Evolutionary conservation across 345 rosid genomes (phyloP), one percentile per base, ranked within the genome.

Genomic region (Microthlaspi erraticum): DNA sequence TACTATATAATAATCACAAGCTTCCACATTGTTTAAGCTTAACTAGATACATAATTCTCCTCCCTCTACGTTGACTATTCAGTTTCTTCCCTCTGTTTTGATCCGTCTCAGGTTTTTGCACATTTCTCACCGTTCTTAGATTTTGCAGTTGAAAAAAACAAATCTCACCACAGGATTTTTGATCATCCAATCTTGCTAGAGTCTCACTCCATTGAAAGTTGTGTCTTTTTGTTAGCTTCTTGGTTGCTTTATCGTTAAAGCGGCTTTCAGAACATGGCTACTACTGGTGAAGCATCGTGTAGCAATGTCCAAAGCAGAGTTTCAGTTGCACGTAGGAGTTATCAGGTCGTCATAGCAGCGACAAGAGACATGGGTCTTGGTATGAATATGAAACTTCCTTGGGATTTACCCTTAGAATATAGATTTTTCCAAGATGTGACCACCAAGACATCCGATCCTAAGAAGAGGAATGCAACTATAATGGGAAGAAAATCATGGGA

Each of bases 401-500:
- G 98, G 98, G 76, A 75, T 60, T 62, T 92, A 82, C 88, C 90
- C 0, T 64, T 70, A 8, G 98, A 92, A 51, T 81, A 74, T 65
- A 77, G 76, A 17, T 86, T 89, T 74, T 92, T 86, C 66, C 84
- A 78, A 78, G 78, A 81, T 26, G 44, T 92, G 13, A 88, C 95
- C 14, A 46, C 74, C 32, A 68, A 64, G 11, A 82, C 91, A 7
- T 42, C 68, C 0, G 91, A 90, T 80, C 78, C 77, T 3, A 53
- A 54, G 38, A 90, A 87, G 80, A 88, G 69, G 77, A 89, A 89
- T 20, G 96, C 91, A 0, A 83, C 85, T 12, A 61, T 92, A 39
- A 90, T 92, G 98, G 92, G 98, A 56, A 83, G 96, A 74, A 89
- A 77, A 65, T 69, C 98, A 1, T 86, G 98, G 98, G 91, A 88